Base-by-base conservation (phyloP, 371 early-diverging fungal species). In the Coemansia sp. region DNA sequence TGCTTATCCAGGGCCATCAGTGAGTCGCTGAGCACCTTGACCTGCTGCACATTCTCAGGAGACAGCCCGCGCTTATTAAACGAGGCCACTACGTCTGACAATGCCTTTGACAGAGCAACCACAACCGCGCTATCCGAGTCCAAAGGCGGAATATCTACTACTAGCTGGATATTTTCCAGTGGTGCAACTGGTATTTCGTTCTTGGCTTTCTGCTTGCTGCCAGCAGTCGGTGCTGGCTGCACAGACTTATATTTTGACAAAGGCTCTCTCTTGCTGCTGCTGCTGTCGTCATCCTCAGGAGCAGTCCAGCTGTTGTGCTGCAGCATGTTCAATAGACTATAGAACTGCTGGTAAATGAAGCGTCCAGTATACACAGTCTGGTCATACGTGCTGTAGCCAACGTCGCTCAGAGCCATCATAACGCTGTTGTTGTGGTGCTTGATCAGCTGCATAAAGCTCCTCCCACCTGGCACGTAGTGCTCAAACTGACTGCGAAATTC, bases 231-330 rank as follows among this genome's bases (percentile, higher is more conserved):
- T 10, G 48, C 62, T 6, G 65, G 51, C 4, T 31, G 21, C 14
- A 50, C 59, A 22, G 31, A 4, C 42, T 61, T 54, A 24, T 40
- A 47, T 57, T 68, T 69, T 21, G 47, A 10, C n/a, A 31, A 51
- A 11, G 59, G 24, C 3, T 18, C 58, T 6, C 37, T 31, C 16
- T 55, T 61, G 45, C 1, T 45, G 40, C 56, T 22, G 40, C 56
- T 61, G 45, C 1, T 45, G 40, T 53, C 71, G 22, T 40, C 71
- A 22, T 40, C 39, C 7, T 40, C 57, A 1, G 75, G 62, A 10
- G 68, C 81, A 11, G 76, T 53, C 80, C 80, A 80, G 63, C 45
- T 67, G 63, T 75, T 75, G 59, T 79, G 69, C 54, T 71, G 56
- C 6, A 80, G 74, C 81, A 80, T 80, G 54, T 77, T 81, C 40